These are phyloP conservation scores for Coemansia sp. DNA, from an alignment of 192 early-diverging fungal species.

Conservation along the genomic window DNA sequence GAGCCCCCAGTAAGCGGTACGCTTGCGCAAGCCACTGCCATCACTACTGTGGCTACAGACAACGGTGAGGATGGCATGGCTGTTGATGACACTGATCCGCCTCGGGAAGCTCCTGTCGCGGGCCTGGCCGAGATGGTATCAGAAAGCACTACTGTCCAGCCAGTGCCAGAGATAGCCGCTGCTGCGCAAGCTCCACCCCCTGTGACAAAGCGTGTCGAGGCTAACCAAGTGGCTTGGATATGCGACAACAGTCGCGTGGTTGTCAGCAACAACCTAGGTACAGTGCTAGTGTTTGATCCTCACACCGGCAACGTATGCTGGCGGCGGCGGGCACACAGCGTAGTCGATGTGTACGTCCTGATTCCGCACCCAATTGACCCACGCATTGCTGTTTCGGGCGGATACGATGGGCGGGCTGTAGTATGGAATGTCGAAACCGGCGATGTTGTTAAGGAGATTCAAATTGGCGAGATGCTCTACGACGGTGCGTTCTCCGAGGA, in stretches of 20 bases:
- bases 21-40: neutral
- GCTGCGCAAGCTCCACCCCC: neutral
- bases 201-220: constrained; percentile 32
- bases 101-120: neutral
- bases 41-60: neutral
- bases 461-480: constrained; percentile 59
- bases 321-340: constrained; percentile 33
- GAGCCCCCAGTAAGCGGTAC: neutral
- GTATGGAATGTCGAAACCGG: constrained; percentile 76
- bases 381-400: constrained; percentile 71
- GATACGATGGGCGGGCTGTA: constrained; percentile 78
- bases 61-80: neutral
- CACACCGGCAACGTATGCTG: constrained; percentile 57
- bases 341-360: constrained; percentile 67
- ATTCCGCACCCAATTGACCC: constrained; percentile 72
- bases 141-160: constrained; percentile 7
- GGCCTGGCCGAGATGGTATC: constrained; percentile 11
- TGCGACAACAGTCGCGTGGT: constrained; percentile 67
- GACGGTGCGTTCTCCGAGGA: constrained; percentile 75
- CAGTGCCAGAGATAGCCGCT: neutral
- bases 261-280: constrained; percentile 66
- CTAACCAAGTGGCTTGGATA: constrained; percentile 68
- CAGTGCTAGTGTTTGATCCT: constrained; percentile 67
- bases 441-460: constrained; percentile 54
- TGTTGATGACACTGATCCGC: neutral